These are phyloP conservation scores for Torrubiella hemipterigena DNA, from an alignment of 2,329 filamentous ascomycete species.

Conservation along the genomic window DNA sequence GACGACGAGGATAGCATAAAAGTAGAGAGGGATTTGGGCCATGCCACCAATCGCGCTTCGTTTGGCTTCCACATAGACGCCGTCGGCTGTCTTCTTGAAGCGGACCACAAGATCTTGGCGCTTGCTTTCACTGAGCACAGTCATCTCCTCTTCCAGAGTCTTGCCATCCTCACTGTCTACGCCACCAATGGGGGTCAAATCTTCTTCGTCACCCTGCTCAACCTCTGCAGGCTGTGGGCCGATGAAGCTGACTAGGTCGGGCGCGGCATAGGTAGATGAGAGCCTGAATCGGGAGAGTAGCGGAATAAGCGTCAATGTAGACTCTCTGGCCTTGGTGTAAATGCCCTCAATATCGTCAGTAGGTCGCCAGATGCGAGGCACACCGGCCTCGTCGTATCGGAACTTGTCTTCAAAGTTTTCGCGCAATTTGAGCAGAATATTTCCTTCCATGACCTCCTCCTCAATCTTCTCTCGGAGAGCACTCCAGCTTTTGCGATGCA, in stretches of 20 bases:
- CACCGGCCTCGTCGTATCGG: conserved; percentile 88
- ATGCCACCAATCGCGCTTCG: conserved; percentile 91
- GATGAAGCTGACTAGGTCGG: conserved; percentile 76
- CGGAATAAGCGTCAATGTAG: conserved; percentile 81
- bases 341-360: conserved; percentile 94
- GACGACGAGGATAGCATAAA: conserved; percentile 78
- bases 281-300: conserved; percentile 78
- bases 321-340: conserved; percentile 86
- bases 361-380: conserved; percentile 92
- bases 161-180: conserved; percentile 92
- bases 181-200: conserved; percentile 77
- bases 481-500: conserved; percentile 89
- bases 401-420: conserved; percentile 99
- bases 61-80: conserved; percentile 96
- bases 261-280: conserved; percentile 58
- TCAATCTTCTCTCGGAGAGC: conserved; percentile 84
- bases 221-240: conserved; percentile 64
- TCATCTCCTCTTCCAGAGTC: conserved; percentile 93
- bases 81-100: conserved; percentile 97
- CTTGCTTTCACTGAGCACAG: conserved; percentile 80
- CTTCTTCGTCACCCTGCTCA: conserved; percentile 78
- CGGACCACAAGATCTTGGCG: conserved; percentile 82
- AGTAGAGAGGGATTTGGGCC: conserved; percentile 86
- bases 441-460: conserved; percentile 96
- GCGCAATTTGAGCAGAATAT: conserved; percentile 83